A percentile compares a stretch with the other conserved stretches of the same genome.
phyloP scores from a whole-genome alignment of 306 rosid genomes.

The Alnus rubra region DNA sequence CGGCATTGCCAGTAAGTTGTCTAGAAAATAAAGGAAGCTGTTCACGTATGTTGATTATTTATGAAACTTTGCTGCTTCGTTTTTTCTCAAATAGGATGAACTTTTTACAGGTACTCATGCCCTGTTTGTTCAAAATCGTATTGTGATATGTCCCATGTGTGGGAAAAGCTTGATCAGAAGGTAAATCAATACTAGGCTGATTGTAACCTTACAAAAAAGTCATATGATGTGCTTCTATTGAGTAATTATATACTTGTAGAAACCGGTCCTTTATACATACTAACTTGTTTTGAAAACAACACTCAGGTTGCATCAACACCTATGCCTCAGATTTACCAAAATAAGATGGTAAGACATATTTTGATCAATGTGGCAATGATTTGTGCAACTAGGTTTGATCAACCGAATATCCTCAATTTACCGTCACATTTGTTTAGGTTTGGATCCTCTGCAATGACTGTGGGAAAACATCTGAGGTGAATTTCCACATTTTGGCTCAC shows the following conservation, averaged over 20 bases:
- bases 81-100: conserved; percentile 5
- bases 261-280: neutral
- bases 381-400: too few species aligned
- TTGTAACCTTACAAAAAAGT: neutral
- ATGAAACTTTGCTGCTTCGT: neutral
- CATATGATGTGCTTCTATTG: neutral
- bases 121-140: conserved; percentile 80
- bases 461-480: conserved; percentile 57
- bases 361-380: conserved; percentile 3
- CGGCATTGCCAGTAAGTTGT: conserved; percentile 57
- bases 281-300: conserved; percentile 3
- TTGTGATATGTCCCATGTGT: conserved; percentile 66
- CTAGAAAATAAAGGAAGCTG: neutral
- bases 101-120: conserved; percentile 63
- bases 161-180: conserved; percentile 70
- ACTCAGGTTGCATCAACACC: conserved; percentile 41
- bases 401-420: neutral
- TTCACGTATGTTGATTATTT: neutral
- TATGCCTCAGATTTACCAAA: conserved; percentile 46
- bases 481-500: conserved; percentile 51
- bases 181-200: conserved; percentile 23
- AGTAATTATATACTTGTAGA: neutral
- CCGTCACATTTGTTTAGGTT: conserved; percentile 39
- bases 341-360: conserved; percentile 38
- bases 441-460: conserved; percentile 84